Evolutionary conservation across 129 eudicot species (phyloP).

Genomic region (Flaveria brownii): DNA sequence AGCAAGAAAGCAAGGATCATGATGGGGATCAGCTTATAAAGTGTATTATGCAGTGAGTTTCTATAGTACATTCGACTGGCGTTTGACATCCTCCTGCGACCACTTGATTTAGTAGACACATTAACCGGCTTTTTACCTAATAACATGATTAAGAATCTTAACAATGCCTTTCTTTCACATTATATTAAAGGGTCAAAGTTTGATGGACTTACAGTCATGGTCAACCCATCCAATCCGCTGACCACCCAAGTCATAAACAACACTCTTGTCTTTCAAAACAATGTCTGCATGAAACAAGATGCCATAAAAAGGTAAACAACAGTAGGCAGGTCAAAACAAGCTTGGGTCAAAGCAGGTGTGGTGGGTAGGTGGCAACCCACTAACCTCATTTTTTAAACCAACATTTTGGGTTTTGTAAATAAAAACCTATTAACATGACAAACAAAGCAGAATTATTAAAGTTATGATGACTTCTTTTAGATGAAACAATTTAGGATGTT

Average conservation of each 20-base stretch:
- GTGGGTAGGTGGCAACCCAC: neutral
- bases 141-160: neutral
- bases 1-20: constrained; percentile 41
- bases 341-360: neutral
- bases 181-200: constrained; percentile 1
- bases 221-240: constrained; percentile 92
- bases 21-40: constrained; percentile 32
- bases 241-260: constrained; percentile 86
- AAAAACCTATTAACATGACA: neutral
- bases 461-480: neutral
- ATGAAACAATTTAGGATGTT: neutral
- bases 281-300: constrained; percentile 55
- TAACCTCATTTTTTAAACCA: neutral
- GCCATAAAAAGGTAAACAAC: constrained; percentile 6
- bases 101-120: constrained; percentile 61
- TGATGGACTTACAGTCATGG: constrained; percentile 74
- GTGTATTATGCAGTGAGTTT: constrained; percentile 25
- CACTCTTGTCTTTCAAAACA: constrained; percentile 79
- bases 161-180: neutral
- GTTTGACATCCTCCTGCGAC: constrained; percentile 58
- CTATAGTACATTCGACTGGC: constrained; percentile 22
- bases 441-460: too few relatives aligned
- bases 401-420: neutral
- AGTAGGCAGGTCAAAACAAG: neutral
- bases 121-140: constrained; percentile 67